Percentiles rank a stretch among this genome's conserved stretches.
Conservation (phyloP, 495 filamentous ascomycete genomes). For the Apiosordaria backusii region DNA sequence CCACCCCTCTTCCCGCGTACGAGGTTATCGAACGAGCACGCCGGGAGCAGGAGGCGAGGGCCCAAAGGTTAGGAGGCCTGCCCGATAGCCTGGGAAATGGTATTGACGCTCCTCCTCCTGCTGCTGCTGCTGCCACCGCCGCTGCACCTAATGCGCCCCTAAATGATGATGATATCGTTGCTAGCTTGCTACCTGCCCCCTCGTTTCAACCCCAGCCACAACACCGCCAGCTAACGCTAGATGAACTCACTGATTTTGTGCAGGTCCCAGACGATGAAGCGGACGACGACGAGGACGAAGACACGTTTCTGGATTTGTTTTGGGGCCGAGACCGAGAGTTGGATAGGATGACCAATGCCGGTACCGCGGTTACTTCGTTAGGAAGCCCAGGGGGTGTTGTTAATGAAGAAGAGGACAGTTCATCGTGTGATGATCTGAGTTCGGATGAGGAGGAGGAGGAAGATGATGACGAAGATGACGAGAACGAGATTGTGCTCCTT, state of each 20-base stretch:
- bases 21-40: neutral
- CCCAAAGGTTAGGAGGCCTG: neutral
- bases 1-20: neutral
- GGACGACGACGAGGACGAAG: slow-evolving; percentile 15
- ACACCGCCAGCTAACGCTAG: neutral
- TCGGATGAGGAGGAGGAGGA: slow-evolving; percentile 10
- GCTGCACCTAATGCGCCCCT: neutral
- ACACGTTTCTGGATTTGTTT: slow-evolving; percentile 18
- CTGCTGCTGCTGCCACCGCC: neutral
- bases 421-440: slow-evolving; percentile 10
- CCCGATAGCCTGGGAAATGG: neutral
- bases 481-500: slow-evolving; percentile 19
- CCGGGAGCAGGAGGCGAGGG: neutral
- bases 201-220: neutral
- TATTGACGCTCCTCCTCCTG: neutral
- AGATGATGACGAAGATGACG: slow-evolving; percentile 19
- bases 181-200: neutral
- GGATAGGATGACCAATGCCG: neutral
- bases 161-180: neutral
- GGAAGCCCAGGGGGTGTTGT: slow-evolving; percentile 15
- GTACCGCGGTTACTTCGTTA: slow-evolving; percentile 5
- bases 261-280: slow-evolving; percentile 7
- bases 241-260: neutral
- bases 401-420: slow-evolving; percentile 11
- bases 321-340: slow-evolving; percentile 11